Evolutionary conservation across 331 rosid genomes (phyloP).

Genomic region (Malus hybrid): DNA sequence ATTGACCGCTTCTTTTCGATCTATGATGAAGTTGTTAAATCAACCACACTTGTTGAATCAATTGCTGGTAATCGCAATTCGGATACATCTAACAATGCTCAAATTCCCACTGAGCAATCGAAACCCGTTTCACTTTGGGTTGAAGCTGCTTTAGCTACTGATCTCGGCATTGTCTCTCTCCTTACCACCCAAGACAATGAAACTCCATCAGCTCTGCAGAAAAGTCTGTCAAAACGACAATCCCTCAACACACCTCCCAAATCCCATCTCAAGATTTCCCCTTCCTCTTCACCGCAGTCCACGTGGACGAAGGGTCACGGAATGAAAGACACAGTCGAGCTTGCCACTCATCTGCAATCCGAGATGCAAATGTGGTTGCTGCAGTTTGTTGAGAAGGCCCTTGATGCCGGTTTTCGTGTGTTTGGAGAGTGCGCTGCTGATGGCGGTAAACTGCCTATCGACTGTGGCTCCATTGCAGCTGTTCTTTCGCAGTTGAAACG

Average conservation of each 20-base stretch:
- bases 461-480: conserved; percentile 71
- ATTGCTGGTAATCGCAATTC: conserved; percentile 35
- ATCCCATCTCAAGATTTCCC: conserved; percentile 28
- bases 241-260: conserved; percentile 31
- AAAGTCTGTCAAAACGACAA: conserved; percentile 37
- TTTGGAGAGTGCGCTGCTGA: conserved; percentile 44
- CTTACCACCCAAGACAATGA: conserved; percentile 38
- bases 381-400: conserved; percentile 70
- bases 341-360: conserved; percentile 43
- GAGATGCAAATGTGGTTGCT: conserved; percentile 94
- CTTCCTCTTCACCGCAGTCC: conserved; percentile 25
- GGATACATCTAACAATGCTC: conserved; percentile 19
- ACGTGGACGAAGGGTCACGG: conserved; percentile 62
- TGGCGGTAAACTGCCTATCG: conserved; percentile 54
- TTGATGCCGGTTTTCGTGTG: conserved; percentile 85
- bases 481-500: conserved; percentile 84
- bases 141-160: conserved; percentile 92
- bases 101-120: conserved; percentile 36
- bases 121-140: conserved; percentile 81
- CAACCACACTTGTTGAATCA: conserved; percentile 37
- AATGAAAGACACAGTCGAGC: conserved; percentile 61
- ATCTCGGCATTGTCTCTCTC: conserved; percentile 78
- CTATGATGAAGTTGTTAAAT: conserved; percentile 55
- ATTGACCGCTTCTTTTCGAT: conserved; percentile 61
- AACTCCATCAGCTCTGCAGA: conserved; percentile 39